Evolutionary conservation across 805 yeast genomes (phyloP).

Genomic region (Teunomyces aglyptinius): DNA sequence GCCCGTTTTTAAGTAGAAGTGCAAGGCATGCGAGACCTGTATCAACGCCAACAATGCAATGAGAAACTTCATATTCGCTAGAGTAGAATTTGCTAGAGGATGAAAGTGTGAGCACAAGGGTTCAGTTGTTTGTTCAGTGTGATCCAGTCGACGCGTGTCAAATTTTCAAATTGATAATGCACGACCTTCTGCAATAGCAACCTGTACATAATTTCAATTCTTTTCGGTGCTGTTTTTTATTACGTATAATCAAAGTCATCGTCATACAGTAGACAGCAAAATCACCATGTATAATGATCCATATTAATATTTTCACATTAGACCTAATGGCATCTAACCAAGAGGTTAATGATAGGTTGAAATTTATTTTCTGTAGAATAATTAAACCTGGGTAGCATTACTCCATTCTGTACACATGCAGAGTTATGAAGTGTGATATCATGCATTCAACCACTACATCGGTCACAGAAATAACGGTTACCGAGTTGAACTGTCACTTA

Average conservation of each 20-base stretch:
- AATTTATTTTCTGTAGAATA: too few species aligned
- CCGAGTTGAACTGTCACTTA: too few species aligned
- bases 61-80: constrained; percentile 4
- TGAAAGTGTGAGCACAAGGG: background rate
- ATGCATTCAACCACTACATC: too few species aligned
- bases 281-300: too few species aligned
- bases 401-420: too few species aligned
- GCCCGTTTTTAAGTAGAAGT: constrained; percentile 76
- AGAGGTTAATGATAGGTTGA: too few species aligned
- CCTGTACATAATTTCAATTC: background rate
- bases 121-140: constrained; percentile 6
- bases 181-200: background rate
- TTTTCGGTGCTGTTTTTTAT: background rate
- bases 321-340: too few species aligned
- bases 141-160: constrained; percentile 10
- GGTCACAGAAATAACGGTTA: too few species aligned
- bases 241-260: background rate
- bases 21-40: constrained; percentile 47
- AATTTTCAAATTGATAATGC: constrained; percentile 4
- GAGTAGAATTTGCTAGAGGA: background rate
- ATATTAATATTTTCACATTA: too few species aligned
- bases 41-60: constrained; percentile 10
- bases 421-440: too few species aligned
- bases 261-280: background rate
- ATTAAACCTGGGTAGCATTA: too few species aligned